These are phyloP conservation scores for Plantago elongata DNA, from an alignment of 257 asterid genomes.

Conservation along the genomic window DNA sequence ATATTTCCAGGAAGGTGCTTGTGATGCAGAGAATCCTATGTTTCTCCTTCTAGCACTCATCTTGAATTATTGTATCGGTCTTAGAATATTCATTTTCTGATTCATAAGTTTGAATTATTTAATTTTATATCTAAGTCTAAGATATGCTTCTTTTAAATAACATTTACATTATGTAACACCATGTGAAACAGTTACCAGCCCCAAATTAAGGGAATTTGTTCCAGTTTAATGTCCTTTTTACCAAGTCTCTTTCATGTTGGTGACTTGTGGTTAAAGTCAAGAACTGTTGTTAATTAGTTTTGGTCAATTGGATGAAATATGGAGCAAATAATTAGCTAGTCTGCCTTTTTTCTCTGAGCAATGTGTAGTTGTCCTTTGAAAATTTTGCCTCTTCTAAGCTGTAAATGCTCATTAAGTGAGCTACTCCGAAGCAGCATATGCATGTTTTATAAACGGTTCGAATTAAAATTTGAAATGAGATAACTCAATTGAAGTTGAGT, in stretches of 20 bases:
- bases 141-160: slow-evolving; percentile 10
- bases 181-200: slow-evolving; percentile 17
- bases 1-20: slow-evolving; percentile 54
- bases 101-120: slow-evolving; percentile 1
- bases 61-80: slow-evolving; percentile 7
- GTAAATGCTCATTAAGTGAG: background rate
- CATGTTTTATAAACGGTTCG: too few species aligned
- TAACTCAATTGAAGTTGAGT: too few species aligned
- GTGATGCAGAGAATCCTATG: slow-evolving; percentile 26
- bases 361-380: slow-evolving; percentile 13
- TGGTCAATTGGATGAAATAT: slow-evolving; percentile 1
- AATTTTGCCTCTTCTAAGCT: slow-evolving; percentile 14
- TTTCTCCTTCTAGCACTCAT: slow-evolving; percentile 13
- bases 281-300: background rate
- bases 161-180: slow-evolving; percentile 7
- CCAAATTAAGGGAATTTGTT: background rate
- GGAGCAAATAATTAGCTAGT: background rate
- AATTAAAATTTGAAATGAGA: too few species aligned
- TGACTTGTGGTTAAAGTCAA: slow-evolving; percentile 25
- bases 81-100: slow-evolving; percentile 17
- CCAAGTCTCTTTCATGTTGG: slow-evolving; percentile 5
- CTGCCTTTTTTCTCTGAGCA: slow-evolving; percentile 14
- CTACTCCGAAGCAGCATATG: background rate
- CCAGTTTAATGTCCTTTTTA: background rate
- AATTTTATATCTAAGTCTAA: background rate